phyloP scores from a whole-genome alignment of 345 rosid genomes.

The Rhodamnia rubescens region DNA sequence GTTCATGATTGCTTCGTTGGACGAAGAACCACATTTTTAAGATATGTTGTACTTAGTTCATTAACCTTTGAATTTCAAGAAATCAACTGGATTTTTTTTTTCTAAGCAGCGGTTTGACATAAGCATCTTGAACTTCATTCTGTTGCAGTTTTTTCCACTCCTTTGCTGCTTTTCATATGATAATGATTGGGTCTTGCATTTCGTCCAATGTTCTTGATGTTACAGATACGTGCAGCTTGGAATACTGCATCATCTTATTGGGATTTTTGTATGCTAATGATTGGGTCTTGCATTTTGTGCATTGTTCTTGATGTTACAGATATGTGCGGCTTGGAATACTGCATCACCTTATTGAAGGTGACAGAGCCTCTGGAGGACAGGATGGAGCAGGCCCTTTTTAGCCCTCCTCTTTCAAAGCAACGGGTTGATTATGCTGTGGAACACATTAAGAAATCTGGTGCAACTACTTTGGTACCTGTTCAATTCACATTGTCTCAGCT shows the following conservation, averaged over 20 bases:
- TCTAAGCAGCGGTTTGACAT: neutral
- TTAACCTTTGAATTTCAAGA: neutral
- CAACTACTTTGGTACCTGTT: conserved; percentile 52
- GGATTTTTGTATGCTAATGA: neutral
- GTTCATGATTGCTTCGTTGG: neutral
- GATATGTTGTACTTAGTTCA: neutral
- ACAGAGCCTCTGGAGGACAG: conserved; percentile 80
- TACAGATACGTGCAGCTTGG: conserved; percentile 5
- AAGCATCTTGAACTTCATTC: neutral
- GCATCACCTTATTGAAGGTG: conserved; percentile 40
- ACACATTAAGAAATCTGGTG: conserved; percentile 62
- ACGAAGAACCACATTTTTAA: neutral
- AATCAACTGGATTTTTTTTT: neutral
- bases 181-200: neutral
- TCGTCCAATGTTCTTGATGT: neutral
- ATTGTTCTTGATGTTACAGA: neutral
- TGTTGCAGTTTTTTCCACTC: neutral
- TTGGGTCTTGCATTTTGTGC: neutral
- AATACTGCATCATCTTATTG: conserved; percentile 30
- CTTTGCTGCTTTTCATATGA: neutral
- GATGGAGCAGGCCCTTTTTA: conserved; percentile 93
- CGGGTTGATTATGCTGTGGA: conserved; percentile 81
- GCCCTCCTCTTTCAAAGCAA: conserved; percentile 93
- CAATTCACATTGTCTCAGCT: neutral
- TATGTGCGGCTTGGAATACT: conserved; percentile 31